Conservation (phyloP, 163 green algal genomes). For the Scenedesmus sp. region DNA sequence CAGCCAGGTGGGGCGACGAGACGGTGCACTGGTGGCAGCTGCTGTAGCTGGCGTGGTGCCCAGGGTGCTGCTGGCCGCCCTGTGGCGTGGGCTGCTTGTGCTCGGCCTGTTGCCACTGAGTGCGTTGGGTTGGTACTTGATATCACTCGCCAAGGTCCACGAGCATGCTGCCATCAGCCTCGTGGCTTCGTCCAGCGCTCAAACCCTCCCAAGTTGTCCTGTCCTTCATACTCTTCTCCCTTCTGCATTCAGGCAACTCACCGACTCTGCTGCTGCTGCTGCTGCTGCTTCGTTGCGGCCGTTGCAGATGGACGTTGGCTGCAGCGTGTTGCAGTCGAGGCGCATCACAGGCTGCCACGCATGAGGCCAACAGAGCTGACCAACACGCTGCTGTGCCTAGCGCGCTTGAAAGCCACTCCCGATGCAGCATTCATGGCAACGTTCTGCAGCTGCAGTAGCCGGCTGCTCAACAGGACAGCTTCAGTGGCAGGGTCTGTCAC, state of each 20-base stretch:
- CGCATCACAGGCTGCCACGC: constrained; percentile 26
- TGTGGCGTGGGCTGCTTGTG: neutral
- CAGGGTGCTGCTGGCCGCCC: neutral
- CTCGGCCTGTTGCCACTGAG: too few species aligned
- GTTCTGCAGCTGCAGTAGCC: constrained; percentile 13
- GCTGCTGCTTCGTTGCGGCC: neutral
- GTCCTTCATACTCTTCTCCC: too few species aligned
- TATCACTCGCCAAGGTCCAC: too few species aligned
- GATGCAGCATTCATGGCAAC: neutral
- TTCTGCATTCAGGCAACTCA: neutral
- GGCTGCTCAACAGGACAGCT: neutral
- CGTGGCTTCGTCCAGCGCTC: too few species aligned
- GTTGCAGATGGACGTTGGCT: constrained; percentile 27
- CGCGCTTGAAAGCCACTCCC: neutral
- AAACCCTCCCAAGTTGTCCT: too few species aligned
- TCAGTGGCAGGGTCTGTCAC: neutral
- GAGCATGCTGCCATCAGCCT: too few species aligned
- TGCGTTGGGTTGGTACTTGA: too few species aligned
- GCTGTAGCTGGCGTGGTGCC: neutral
- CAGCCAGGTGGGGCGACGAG: neutral
- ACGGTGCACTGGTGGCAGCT: neutral
- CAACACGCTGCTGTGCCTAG: constrained; percentile 13
- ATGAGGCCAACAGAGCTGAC: constrained; percentile 23
- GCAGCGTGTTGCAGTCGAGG: neutral
- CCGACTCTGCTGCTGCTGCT: too few species aligned